Evolutionary conservation across 352 stramenopile species (phyloP).

Genomic region (Phytophthora palmivora): DNA sequence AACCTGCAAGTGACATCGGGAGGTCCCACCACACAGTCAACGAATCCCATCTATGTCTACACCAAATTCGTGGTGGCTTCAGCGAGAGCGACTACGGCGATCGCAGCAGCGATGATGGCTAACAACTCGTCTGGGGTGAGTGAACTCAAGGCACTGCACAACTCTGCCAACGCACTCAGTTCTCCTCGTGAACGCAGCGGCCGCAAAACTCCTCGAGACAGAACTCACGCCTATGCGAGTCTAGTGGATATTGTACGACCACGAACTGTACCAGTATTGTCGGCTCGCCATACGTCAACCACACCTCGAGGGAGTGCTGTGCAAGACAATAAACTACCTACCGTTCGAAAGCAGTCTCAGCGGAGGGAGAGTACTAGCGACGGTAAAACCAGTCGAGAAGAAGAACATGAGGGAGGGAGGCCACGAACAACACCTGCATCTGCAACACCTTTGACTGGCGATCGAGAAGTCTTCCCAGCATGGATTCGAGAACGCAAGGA

Average conservation of each 20-base stretch:
- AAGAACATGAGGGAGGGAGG: conserved; percentile 9
- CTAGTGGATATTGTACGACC: conserved; percentile 31
- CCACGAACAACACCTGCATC: conserved; percentile 14
- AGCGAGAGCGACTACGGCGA: conserved; percentile 51
- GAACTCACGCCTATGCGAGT: conserved; percentile 16
- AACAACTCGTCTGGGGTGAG: conserved; percentile 35
- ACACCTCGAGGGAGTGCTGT: conserved; percentile 12
- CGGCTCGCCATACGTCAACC: neutral
- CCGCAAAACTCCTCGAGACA: conserved; percentile 18
- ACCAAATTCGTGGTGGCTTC: conserved; percentile 55
- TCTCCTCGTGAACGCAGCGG: conserved; percentile 35
- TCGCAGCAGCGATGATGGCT: conserved; percentile 55
- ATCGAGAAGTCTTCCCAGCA: conserved; percentile 53
- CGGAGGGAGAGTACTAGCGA: conserved; percentile 9
- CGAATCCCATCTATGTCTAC: conserved; percentile 55
- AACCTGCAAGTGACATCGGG: conserved; percentile 16
- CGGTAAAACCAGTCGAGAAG: neutral
- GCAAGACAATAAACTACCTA: conserved; percentile 22
- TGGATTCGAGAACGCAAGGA: conserved; percentile 84
- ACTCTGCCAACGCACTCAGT: conserved; percentile 34
- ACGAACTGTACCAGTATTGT: conserved; percentile 23
- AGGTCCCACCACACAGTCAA: conserved; percentile 33
- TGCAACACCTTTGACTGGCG: conserved; percentile 19
- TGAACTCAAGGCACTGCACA: conserved; percentile 44
- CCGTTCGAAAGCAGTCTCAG: conserved; percentile 14